Base-by-base conservation (phyloP, 2,329 filamentous ascomycete species). In the Truncatella angustata region DNA sequence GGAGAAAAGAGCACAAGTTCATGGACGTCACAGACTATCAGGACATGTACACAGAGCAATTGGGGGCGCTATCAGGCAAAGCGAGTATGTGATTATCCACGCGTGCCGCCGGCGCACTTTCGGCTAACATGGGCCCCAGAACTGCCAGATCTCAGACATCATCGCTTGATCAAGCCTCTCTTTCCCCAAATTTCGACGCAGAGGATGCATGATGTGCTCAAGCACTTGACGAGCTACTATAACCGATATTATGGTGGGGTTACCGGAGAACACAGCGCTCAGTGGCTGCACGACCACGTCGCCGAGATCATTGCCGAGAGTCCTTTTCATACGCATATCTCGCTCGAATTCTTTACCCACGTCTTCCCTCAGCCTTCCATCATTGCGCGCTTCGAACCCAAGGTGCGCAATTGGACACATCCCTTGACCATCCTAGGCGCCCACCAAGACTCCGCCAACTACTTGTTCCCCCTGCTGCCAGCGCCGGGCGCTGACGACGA, bases 401-500 rank as follows among this genome's bases (percentile, higher is more conserved):
- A 70, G 54, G 60, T 70, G 21, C 63, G 63, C 53, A 68, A 71
- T 56, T 65, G 60, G 55, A 60, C 57, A 34, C 57, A 58, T 16
- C 66, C 66, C 11, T 43, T 67, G 52, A 69, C 66, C 32, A 82
- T 90, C 28, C 79, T 90, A 58, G 86, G 87, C 51, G 85, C 86
- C 2, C 86, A 89, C 64, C 86, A 88, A 60, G 87, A 90, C 67
- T 88, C 84, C 63, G 87, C 89, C 66, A 90, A 90, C 65, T 74
- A 89, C 53, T 84, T 87, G 62, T 74, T 89, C 39, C 87, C 86
- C 0, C 71, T 88, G 37, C 76, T 90, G 14, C 81, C 83, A 18
- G 87, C 87, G 0, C 87, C 87, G 0, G 87, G 87, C 40, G 87
- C 87, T 12, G 87, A 90, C 58, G 87, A 91, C 56, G 87, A 90